phyloP scores from a whole-genome alignment of 768 basidiomycete genomes.

The Hebeloma cylindrosporum region DNA sequence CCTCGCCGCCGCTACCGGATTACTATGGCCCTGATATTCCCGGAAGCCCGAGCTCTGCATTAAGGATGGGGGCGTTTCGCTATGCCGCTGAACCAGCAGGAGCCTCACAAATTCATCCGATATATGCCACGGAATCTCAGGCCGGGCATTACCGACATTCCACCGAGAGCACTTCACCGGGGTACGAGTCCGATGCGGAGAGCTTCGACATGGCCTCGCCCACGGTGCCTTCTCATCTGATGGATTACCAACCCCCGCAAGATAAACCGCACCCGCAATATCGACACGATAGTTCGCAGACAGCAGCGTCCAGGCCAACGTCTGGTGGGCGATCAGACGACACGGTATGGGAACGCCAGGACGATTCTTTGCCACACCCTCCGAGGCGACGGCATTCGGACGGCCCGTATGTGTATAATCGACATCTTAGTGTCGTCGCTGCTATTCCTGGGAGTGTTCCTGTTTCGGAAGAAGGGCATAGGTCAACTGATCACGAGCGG shows the following conservation, averaged over 20 bases:
- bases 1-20: constrained; percentile 27
- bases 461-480: constrained; percentile 14
- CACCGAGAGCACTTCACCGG: constrained; percentile 35
- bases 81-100: constrained; percentile 19
- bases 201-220: constrained; percentile 28
- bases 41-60: constrained; percentile 12
- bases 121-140: constrained; percentile 10
- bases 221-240: constrained; percentile 16
- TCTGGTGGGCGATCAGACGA: constrained; percentile 32
- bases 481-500: constrained; percentile 18
- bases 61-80: constrained; percentile 24
- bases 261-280: neutral
- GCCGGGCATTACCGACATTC: constrained; percentile 19
- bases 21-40: constrained; percentile 22
- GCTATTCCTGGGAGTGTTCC: constrained; percentile 17
- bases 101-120: constrained; percentile 8
- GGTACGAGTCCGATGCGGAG: constrained; percentile 41
- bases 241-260: constrained; percentile 13
- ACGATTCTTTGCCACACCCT: constrained; percentile 8
- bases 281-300: constrained; percentile 18
- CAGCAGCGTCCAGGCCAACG: constrained; percentile 20
- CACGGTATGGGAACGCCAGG: constrained; percentile 30
- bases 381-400: constrained; percentile 30
- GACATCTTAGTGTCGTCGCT: constrained; percentile 19
- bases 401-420: constrained; percentile 30